Evolutionary conservation across 495 filamentous ascomycete genomes (phyloP).

Genomic region (Sordaria brevicollis): DNA sequence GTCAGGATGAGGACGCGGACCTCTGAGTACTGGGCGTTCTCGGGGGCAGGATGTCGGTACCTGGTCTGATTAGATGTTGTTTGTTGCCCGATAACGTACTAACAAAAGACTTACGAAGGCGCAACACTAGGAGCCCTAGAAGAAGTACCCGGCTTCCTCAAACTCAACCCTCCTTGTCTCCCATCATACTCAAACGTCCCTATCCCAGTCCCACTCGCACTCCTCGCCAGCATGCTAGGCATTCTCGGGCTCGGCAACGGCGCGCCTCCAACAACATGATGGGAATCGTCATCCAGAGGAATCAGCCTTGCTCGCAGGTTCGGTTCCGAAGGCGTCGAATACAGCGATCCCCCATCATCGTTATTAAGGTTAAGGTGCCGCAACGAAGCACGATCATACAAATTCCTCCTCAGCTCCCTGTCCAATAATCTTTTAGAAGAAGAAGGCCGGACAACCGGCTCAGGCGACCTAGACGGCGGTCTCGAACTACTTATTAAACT

Average conservation of each 20-base stretch:
- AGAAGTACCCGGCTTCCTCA: background rate
- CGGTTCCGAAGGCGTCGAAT: background rate
- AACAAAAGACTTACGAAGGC: conserved; percentile 6
- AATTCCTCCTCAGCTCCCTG: background rate
- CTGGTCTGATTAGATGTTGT: conserved; percentile 2
- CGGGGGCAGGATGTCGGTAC: background rate
- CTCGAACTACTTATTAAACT: no score
- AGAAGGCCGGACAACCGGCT: background rate
- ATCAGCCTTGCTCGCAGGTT: background rate
- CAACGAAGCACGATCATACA: background rate
- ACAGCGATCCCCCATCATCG: background rate
- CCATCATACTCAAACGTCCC: background rate
- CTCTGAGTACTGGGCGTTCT: conserved; percentile 12
- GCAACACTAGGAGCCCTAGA: background rate
- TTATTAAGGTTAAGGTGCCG: background rate
- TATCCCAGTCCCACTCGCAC: background rate
- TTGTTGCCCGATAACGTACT: background rate
- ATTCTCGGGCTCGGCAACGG: background rate
- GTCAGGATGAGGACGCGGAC: conserved; percentile 23
- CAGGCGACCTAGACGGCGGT: background rate
- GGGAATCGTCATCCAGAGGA: background rate
- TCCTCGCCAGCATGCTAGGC: background rate
- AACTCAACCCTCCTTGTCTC: background rate
- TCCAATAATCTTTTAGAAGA: background rate
- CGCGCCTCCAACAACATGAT: no score